Conservation (phyloP, 2,329 filamentous ascomycete species). For the Leptodontidium sp. region DNA sequence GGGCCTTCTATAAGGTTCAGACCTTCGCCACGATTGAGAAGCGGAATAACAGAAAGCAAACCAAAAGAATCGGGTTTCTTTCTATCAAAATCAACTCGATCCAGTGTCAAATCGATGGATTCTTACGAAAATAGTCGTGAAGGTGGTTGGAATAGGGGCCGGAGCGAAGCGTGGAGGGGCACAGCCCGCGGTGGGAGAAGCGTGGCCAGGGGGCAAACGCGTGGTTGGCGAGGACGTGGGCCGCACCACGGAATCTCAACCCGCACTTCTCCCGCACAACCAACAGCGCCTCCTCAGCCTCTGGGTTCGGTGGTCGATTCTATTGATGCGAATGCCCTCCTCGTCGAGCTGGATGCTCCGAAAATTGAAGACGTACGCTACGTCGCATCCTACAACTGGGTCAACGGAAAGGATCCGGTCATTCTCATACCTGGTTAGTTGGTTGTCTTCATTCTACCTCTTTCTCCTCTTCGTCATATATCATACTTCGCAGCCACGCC, state of each 20-base stretch:
- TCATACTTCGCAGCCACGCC: not conserved
- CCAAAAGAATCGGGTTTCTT: not conserved
- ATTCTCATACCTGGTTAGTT: slow-evolving; percentile 56
- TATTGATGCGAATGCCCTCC: slow-evolving; percentile 30
- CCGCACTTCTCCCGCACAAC: not conserved
- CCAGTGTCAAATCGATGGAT: not conserved
- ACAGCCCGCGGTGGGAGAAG: not conserved
- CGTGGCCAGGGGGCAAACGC: not conserved
- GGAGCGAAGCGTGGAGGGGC: not conserved
- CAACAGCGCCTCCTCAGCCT: slow-evolving; percentile 12
- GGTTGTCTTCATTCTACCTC: not conserved
- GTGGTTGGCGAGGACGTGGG: slow-evolving; percentile 11
- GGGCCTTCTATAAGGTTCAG: not conserved
- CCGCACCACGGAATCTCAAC: not conserved
- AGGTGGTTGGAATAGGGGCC: slow-evolving; percentile 6
- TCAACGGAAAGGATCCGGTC: slow-evolving; percentile 47
- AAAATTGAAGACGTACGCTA: slow-evolving; percentile 52
- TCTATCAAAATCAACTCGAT: not conserved
- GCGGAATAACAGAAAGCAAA: not conserved
- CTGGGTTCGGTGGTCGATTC: slow-evolving; percentile 33
- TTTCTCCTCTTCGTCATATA: not conserved
- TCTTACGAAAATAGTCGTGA: not conserved
- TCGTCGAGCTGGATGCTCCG: slow-evolving; percentile 39
- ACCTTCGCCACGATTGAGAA: slow-evolving; percentile 2
- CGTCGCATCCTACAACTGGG: slow-evolving; percentile 62